Percentiles rank a stretch among this genome's conserved stretches.
Evolutionary conservation across 2,329 filamentous ascomycete species (phyloP).

Genomic region (Trichoderma arundinaceum): DNA sequence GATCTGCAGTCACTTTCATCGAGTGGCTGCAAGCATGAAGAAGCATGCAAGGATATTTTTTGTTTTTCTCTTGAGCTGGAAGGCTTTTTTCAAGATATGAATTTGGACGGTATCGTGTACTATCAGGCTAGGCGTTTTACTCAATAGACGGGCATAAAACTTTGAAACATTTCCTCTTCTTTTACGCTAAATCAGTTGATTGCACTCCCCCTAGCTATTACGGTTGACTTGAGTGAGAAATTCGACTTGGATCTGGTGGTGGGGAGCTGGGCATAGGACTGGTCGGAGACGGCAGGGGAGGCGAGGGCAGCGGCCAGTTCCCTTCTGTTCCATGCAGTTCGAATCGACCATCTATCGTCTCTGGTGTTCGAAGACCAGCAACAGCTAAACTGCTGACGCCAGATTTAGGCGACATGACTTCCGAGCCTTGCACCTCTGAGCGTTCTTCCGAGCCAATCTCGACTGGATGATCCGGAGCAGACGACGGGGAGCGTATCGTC

Average conservation of each 20-base stretch:
- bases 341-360: slow-evolving; percentile 21
- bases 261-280: slow-evolving; percentile 10
- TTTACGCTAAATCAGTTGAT: background rate
- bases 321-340: slow-evolving; percentile 23
- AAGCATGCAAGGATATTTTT: slow-evolving; percentile 9
- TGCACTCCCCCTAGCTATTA: background rate
- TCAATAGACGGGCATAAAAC: slow-evolving; percentile 36
- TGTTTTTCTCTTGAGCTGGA: background rate
- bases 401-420: slow-evolving; percentile 34
- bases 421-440: slow-evolving; percentile 23
- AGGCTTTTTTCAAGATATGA: slow-evolving; percentile 3
- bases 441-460: slow-evolving; percentile 55
- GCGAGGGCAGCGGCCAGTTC: slow-evolving; percentile 25
- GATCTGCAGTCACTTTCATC: slow-evolving; percentile 15
- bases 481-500: slow-evolving; percentile 33
- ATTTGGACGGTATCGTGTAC: slow-evolving; percentile 39
- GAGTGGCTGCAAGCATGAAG: slow-evolving; percentile 15
- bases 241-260: background rate
- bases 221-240: background rate
- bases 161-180: background rate
- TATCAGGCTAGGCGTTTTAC: slow-evolving; percentile 41
- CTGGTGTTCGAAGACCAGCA: slow-evolving; percentile 30
- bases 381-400: slow-evolving; percentile 34
- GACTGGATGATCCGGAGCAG: slow-evolving; percentile 50
- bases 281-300: background rate